Conservation (phyloP, 495 filamentous ascomycete species). For the Xylaria venustula region DNA sequence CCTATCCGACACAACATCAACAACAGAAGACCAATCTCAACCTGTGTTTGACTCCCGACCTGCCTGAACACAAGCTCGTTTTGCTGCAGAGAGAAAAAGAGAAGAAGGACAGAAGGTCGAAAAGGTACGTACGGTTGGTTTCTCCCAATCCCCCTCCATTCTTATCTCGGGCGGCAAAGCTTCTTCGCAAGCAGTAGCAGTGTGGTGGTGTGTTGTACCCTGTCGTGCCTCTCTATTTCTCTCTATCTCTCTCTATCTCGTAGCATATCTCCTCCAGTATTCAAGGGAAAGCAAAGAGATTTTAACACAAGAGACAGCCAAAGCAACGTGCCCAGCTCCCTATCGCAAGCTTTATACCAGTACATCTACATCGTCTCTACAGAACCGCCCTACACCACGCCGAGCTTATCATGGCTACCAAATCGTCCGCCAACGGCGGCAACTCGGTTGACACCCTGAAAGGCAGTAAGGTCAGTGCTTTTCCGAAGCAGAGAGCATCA, state of each 20-base stretch:
- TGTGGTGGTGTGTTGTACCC: not conserved
- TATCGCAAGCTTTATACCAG: conserved; percentile 4
- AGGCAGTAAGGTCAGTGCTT: conserved; percentile 46
- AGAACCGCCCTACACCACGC: not conserved
- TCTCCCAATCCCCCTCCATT: not conserved
- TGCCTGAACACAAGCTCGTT: not conserved
- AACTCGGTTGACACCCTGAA: conserved; percentile 35
- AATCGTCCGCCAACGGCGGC: conserved; percentile 25
- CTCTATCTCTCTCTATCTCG: too few relatives aligned
- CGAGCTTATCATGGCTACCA: conserved; percentile 8
- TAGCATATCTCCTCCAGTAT: not conserved
- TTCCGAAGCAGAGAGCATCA: too few relatives aligned
- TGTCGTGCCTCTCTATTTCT: not conserved
- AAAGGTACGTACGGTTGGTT: not conserved
- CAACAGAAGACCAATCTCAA: not conserved
- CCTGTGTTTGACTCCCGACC: too few relatives aligned
- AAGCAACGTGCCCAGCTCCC: too few relatives aligned
- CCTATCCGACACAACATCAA: not conserved
- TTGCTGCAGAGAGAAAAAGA: not conserved
- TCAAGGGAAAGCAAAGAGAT: too few relatives aligned
- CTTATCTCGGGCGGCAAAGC: not conserved
- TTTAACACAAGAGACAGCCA: too few relatives aligned
- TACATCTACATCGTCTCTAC: not conserved
- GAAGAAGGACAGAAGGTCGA: too few relatives aligned
- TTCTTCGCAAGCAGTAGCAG: not conserved